Evolutionary conservation across 140 eudicot species (phyloP), one percentile per base, ranked within the genome.

Genomic region (Oenanthe javanica): DNA sequence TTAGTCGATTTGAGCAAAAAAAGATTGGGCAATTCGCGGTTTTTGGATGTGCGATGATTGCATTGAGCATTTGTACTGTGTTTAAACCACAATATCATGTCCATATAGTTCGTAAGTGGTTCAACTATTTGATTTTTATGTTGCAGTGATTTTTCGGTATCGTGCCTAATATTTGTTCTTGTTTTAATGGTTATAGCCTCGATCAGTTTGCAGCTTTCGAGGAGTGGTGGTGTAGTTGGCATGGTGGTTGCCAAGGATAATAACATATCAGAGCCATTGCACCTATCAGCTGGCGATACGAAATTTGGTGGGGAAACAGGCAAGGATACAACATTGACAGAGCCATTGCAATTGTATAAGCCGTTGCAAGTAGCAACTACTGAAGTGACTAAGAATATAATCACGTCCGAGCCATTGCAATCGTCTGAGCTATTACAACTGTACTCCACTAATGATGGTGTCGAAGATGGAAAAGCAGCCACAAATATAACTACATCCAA

Each of bases 31-130:
- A 10, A 38, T 81, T 82, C 19, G 88, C 88, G 10, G 38, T 85
- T 47, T 3, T 87, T 1, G 77, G 72, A 38, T 79, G 78, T 78
- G 69, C 83, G 25, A 49, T 87, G 23, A 76, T 85, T 72, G 86
- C 72, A 43, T 59, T 84, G 43, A 78, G 79, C 72, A 31, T 82
- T 75, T 82, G 81, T 78, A 61, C 81, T 4, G 71, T 77, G 25
- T 79, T 85, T 70, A 85, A 73, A 83, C 80, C 84, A 63, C 81
- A 69, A 38, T 59, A 61, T 72, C 66, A 67, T 74, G 81, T 88
- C n/a, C 77, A 52, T 2, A 69, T 84, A 23, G 9, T 73, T 18
- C 23, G 89, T 86, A 86, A 83, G 89, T 81, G 13, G 40, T 21
- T 13, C 4, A 31, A 47, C 15, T 66, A 10, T 66, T 14, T 3